Conservation (phyloP, 2,329 filamentous ascomycete genomes). For the Ophiostoma montium region DNA sequence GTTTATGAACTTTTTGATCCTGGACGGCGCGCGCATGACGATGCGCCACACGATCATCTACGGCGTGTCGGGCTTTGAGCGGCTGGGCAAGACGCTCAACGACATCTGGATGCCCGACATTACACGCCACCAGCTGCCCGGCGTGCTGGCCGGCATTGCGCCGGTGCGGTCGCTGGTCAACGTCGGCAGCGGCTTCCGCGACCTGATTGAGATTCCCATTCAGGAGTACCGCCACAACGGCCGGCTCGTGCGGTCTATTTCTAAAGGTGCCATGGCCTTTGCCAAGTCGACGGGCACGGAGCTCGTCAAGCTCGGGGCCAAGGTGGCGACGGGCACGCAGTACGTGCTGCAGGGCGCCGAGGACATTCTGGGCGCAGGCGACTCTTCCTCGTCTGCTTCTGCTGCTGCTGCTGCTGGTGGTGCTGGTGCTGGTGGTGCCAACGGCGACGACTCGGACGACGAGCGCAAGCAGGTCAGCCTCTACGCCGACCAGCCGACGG, state of each 20-base stretch:
- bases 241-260: conserved; percentile 76
- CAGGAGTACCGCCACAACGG: conserved; percentile 91
- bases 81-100: conserved; percentile 77
- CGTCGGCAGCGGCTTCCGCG: conserved; percentile 71
- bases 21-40: conserved; percentile 77
- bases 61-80: conserved; percentile 80
- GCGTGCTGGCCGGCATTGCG: conserved; percentile 76
- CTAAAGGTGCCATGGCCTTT: conserved; percentile 81
- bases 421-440: too few species aligned
- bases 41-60: conserved; percentile 86
- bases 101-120: conserved; percentile 96
- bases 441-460: conserved; percentile 45
- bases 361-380: conserved; percentile 35
- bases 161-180: conserved; percentile 85
- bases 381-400: too few species aligned
- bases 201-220: conserved; percentile 80
- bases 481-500: conserved; percentile 88
- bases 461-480: conserved; percentile 67
- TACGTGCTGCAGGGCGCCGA: conserved; percentile 85
- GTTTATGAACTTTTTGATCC: conserved; percentile 95
- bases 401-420: too few species aligned
- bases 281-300: conserved; percentile 88
- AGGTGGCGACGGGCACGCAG: conserved; percentile 87
- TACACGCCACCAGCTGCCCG: conserved; percentile 73
- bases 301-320: conserved; percentile 86